A percentile compares a stretch with the other conserved stretches of the same genome.
These are phyloP conservation scores for Samsoniella hepiali DNA, from an alignment of 2,329 filamentous ascomycete species.

Conservation along the genomic window DNA sequence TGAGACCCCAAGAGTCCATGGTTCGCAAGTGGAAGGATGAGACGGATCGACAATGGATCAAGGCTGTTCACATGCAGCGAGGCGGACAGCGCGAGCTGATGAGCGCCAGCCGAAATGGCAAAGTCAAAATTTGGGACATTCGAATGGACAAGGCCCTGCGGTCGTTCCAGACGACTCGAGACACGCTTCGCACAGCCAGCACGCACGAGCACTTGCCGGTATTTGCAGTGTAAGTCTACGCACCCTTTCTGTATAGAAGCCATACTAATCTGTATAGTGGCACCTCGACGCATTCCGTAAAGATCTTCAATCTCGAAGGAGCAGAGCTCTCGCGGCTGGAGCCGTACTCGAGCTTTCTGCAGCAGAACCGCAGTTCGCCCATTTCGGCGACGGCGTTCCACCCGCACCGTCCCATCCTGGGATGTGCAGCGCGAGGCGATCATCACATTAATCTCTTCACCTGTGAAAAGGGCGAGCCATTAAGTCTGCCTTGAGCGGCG, in stretches of 20 bases:
- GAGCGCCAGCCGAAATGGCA: slow-evolving; percentile 86
- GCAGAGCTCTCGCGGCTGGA: slow-evolving; percentile 77
- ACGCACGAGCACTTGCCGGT: slow-evolving; percentile 96
- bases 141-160: slow-evolving; percentile 76
- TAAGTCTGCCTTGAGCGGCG: background rate
- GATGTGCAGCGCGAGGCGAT: slow-evolving; percentile 81
- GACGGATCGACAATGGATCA: slow-evolving; percentile 80
- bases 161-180: slow-evolving; percentile 69
- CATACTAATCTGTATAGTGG: slow-evolving; percentile 53
- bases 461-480: slow-evolving; percentile 52
- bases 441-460: slow-evolving; percentile 87
- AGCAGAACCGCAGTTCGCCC: slow-evolving; percentile 74
- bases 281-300: slow-evolving; percentile 81
- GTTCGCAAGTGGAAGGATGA: slow-evolving; percentile 97
- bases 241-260: background rate
- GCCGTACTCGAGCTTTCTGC: slow-evolving; percentile 84
- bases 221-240: slow-evolving; percentile 77
- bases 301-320: slow-evolving; percentile 87
- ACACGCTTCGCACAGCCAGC: slow-evolving; percentile 78
- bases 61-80: slow-evolving; percentile 93
- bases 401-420: slow-evolving; percentile 87
- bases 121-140: slow-evolving; percentile 95
- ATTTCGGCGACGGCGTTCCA: slow-evolving; percentile 93
- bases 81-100: slow-evolving; percentile 89
- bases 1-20: slow-evolving; percentile 84